These are phyloP conservation scores for Turritis glabra DNA, from an alignment of 345 rosid genomes.

Conservation along the genomic window DNA sequence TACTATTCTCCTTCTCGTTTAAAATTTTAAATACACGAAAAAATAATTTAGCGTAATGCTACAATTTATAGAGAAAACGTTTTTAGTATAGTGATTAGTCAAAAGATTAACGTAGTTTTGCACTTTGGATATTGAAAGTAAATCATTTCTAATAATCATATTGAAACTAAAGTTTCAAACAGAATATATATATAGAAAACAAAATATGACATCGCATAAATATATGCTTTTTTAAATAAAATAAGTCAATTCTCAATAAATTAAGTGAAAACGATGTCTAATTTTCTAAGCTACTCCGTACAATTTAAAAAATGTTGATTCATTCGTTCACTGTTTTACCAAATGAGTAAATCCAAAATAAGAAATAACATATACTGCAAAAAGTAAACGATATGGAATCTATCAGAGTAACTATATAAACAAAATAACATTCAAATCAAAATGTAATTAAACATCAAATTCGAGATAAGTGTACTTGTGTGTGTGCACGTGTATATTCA, in stretches of 20 bases:
- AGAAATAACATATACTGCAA: no score
- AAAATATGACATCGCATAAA: no score
- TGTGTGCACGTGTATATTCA: not conserved
- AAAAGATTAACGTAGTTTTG: not conserved
- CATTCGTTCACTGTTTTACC: not conserved
- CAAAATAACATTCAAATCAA: not conserved
- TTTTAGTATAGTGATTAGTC: not conserved
- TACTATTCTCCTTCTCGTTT: not conserved
- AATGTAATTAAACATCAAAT: not conserved
- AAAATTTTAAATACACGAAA: not conserved
- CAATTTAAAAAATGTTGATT: not conserved
- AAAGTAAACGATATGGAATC: not conserved
- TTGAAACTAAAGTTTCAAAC: no score
- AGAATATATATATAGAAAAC: no score
- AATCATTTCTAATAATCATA: no score
- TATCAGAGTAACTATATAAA: no score
- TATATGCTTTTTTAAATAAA: not conserved
- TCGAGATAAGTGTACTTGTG: not conserved
- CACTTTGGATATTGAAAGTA: not conserved
- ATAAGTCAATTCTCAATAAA: conserved; percentile 11
- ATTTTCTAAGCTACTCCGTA: conserved; percentile 9
- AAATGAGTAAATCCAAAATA: no score
- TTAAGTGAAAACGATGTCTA: not conserved
- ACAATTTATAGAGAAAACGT: not conserved
- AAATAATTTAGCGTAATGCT: not conserved